A percentile compares a stretch with the other conserved stretches of the same genome.
Conservation (phyloP, 148 eudicot species). For the Persicaria maculosa region DNA sequence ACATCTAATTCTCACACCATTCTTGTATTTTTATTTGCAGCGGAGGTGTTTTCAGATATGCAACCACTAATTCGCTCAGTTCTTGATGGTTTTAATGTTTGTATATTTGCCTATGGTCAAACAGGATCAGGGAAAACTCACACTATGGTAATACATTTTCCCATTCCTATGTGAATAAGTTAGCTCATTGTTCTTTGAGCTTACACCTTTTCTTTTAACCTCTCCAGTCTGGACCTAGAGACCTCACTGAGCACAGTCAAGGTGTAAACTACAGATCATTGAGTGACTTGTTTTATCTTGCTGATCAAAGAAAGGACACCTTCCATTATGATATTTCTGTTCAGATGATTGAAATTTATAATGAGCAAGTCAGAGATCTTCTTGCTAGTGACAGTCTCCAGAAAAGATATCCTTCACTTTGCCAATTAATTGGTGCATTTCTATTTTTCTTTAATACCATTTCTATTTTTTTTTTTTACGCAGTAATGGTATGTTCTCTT, state of each 20-base stretch:
- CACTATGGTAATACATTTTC: conserved; percentile 48
- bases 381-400: conserved; percentile 40
- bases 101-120: conserved; percentile 86
- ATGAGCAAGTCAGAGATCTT: conserved; percentile 70
- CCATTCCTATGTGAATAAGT: background rate
- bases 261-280: conserved; percentile 73
- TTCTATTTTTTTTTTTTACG: no score
- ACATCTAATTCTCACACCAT: background rate
- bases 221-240: conserved; percentile 40
- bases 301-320: conserved; percentile 39
- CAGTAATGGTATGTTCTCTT: background rate
- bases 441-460: background rate
- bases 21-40: conserved; percentile 21
- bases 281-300: conserved; percentile 50
- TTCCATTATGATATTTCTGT: conserved; percentile 52
- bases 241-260: conserved; percentile 48
- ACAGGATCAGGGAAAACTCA: conserved; percentile 80
- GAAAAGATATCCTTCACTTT: conserved; percentile 62
- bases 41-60: conserved; percentile 48
- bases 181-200: background rate
- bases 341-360: conserved; percentile 78
- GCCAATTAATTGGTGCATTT: background rate
- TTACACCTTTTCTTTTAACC: conserved; percentile 5
- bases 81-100: conserved; percentile 72
- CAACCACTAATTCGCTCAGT: conserved; percentile 60